A percentile compares a stretch with the other conserved stretches of the same genome.
Conservation (phyloP, 139 green algal genomes). For the Tetraselmis chui region DNA sequence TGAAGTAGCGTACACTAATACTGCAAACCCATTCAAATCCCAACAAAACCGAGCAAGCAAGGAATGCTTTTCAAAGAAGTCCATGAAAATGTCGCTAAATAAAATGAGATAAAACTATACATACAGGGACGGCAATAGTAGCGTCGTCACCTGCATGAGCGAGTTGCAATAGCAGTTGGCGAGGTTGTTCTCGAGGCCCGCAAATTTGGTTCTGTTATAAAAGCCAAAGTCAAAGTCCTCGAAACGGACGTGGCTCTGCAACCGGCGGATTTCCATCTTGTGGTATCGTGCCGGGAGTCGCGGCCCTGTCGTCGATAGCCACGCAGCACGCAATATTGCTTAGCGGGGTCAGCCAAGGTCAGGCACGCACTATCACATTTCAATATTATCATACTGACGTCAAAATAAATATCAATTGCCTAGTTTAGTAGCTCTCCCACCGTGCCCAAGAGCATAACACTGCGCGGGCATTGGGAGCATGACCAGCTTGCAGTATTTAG, state of each 20-base stretch:
- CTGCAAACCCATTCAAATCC: not conserved
- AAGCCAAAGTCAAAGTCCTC: slow-evolving; percentile 69
- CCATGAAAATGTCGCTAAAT: not conserved
- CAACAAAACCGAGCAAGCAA: not conserved
- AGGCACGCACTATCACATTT: too few relatives aligned
- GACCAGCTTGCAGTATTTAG: too few relatives aligned
- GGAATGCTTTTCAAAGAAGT: not conserved
- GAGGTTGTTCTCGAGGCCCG: slow-evolving; percentile 88
- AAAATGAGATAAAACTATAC: not conserved
- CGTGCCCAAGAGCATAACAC: too few relatives aligned
- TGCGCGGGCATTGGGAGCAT: too few relatives aligned
- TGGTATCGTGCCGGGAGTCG: slow-evolving; percentile 59
- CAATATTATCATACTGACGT: too few relatives aligned
- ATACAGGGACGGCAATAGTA: not conserved
- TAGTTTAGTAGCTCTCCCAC: too few relatives aligned
- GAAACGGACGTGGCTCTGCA: slow-evolving; percentile 49
- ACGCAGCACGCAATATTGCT: too few relatives aligned
- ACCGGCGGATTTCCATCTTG: slow-evolving; percentile 45
- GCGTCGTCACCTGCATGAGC: slow-evolving; percentile 70
- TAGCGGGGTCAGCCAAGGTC: too few relatives aligned
- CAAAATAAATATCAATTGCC: too few relatives aligned
- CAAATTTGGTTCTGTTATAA: slow-evolving; percentile 85
- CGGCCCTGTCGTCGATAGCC: too few relatives aligned
- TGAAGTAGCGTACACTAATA: not conserved
- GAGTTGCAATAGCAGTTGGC: slow-evolving; percentile 91